Evolutionary conservation across 176 grass and related monocot species (phyloP), one percentile per base, ranked within the genome.

Genomic region (Triticum dicoccoides): DNA sequence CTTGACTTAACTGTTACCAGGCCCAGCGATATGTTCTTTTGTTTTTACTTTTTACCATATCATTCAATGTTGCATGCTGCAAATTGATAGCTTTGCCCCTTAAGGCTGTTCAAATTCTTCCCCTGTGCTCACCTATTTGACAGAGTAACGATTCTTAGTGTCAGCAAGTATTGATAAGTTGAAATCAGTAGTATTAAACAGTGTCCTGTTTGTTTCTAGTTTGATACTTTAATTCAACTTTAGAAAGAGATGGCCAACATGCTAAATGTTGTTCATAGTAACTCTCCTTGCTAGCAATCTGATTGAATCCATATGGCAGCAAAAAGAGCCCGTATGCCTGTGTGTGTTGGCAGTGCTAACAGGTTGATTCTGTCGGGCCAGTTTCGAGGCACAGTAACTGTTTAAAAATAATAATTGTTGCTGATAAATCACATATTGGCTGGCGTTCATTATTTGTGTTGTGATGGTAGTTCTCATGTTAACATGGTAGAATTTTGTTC

Each of bases 211-310:
- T 44, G 42, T 11, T 44, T 44, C 42, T 44, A 44, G 42, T 44
- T 44, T 44, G 42, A 44, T 44, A 44, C 42, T 44, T 30, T 32
- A 32, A 32, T 32, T 32, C 32, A 32, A 32, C 44, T 9, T 45
- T 37, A 44, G 34, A 32, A 84, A 61, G 32, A 41, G 13, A 54
- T 85, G 78, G 68, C 42, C 6, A 58, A 29, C 68, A 81, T 61
- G 77, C 61, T 58, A 41, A 61, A 66, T 85, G 13, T 47, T 81
- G 59, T 38, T 81, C 25, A 23, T 85, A 45, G 61, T 20, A 84
- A 78, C 25, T 34, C 25, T 20, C 54, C 6, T 8, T 78, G 73
- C 54, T 44, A 85, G 63, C 30, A 39, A 35, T 65, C 66, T 61
- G 45, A 32, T 63, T 80, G 61, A 12, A 47, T 49, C 69, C 32